Evolutionary conservation across 176 grass and related monocot species (phyloP), one percentile per base, ranked within the genome.

Genomic region (Oryza rufipogon): DNA sequence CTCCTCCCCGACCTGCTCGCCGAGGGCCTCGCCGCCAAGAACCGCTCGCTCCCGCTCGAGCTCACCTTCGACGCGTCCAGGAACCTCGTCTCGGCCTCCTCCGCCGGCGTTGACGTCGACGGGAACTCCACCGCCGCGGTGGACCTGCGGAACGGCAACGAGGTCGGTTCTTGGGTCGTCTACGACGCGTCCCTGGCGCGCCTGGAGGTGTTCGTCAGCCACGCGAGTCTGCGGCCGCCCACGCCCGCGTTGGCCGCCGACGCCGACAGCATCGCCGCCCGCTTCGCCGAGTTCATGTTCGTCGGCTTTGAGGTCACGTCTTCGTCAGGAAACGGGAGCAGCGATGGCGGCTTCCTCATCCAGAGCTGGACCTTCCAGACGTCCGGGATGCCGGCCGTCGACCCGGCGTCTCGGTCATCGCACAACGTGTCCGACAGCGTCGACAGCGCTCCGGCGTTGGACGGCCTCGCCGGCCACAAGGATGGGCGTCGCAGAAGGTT

Each of bases 301-400:
- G 77, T 91, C 33, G 90, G 78, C 73, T 84, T 91, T 68, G 36
- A 84, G 72, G 86, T 87, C 14, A 73, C 70, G 2, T 84, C 9
- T 56, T 84, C 73, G 33, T 61, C 85, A 1, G 45, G 49, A 13
- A 81, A 83, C 63, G 64, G 45, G 9, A 91, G 25, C 66, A 42
- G 33, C 81, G 71, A 73, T 49, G 64, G 74, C 25, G 89, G 76
- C 58, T 80, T 76, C 66, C 25, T 66, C 66, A 38, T 91, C 86
- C 77, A 85, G 47, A 85, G 82, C 72, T 91, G 89, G 89, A 88
- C 73, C 74, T 91, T 88, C 82, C 85, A 64, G 42, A 81, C 82
- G 4, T 74, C 26, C 45, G 81, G 77, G 26, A 20, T 74, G 36
- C 89, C 5, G 6, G 14, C 32, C 48, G 58, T 77, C 44, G 60